These are phyloP conservation scores for Blepharisma japonicum DNA, from an alignment of 73 alveolate genomes.

Conservation along the genomic window DNA sequence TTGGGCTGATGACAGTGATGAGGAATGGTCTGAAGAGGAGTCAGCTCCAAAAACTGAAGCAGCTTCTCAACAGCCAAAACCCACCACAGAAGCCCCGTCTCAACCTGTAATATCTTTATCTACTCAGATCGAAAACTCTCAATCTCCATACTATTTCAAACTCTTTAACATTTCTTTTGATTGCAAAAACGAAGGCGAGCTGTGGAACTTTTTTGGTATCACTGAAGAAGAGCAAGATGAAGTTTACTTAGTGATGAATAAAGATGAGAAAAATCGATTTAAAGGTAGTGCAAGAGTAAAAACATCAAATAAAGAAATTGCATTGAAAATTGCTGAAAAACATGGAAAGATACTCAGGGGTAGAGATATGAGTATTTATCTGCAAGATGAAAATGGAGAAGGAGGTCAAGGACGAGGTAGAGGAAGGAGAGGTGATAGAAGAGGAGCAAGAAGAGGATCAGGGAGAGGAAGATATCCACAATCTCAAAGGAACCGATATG, in stretches of 20 bases:
- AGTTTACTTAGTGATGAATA: no score
- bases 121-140: no score
- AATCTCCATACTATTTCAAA: no score
- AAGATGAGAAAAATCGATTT: not conserved
- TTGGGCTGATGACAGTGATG: constrained; percentile 29
- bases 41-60: not conserved
- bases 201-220: no score
- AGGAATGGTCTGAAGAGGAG: constrained; percentile 26
- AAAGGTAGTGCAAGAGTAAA: not conserved
- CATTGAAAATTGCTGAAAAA: constrained; percentile 9
- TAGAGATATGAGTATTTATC: not conserved
- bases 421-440: not conserved
- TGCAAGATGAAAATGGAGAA: not conserved
- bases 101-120: no score
- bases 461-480: no score
- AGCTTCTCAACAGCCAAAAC: no score
- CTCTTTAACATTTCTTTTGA: no score
- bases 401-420: constrained; percentile 21
- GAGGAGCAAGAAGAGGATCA: not conserved
- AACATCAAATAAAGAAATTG: not conserved
- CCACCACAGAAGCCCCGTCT: no score
- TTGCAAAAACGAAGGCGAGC: no score
- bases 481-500: no score
- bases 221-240: not conserved
- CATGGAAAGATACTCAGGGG: not conserved